A percentile compares a stretch with the other conserved stretches of the same genome.
Conservation (phyloP, 495 filamentous ascomycete genomes). For the Penicillium longicatenatum region DNA sequence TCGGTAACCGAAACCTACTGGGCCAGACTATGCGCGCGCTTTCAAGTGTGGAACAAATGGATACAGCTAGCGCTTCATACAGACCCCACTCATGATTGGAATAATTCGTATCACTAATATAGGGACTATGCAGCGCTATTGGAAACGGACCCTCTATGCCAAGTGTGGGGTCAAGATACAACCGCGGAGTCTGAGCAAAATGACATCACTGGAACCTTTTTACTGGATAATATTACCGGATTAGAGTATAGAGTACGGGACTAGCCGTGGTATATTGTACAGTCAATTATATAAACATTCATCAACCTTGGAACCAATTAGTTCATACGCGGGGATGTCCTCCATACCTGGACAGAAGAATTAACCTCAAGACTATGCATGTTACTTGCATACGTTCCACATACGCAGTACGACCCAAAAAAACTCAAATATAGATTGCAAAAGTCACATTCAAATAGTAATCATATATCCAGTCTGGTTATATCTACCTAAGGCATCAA, state of each 20-base stretch:
- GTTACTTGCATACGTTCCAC: no score
- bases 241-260: neutral
- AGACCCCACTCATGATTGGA: neutral
- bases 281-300: neutral
- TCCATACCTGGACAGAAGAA: no score
- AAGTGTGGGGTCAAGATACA: neutral
- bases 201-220: neutral
- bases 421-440: neutral
- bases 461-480: constrained; percentile 13
- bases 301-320: neutral
- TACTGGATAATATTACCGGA: neutral
- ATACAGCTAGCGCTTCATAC: neutral
- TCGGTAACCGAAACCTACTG: no score
- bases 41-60: no score
- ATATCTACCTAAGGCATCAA: constrained; percentile 14
- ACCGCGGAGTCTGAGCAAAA: neutral
- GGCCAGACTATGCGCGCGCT: no score
- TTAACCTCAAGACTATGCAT: no score
- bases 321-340: no score
- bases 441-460: neutral
- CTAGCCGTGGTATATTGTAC: neutral
- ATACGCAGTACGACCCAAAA: neutral
- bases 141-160: neutral
- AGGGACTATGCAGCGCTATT: neutral
- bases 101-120: neutral